Evolutionary conservation across 176 grass and related monocot species (phyloP), one percentile per base, ranked within the genome.

Genomic region (Zoysia pacifica): DNA sequence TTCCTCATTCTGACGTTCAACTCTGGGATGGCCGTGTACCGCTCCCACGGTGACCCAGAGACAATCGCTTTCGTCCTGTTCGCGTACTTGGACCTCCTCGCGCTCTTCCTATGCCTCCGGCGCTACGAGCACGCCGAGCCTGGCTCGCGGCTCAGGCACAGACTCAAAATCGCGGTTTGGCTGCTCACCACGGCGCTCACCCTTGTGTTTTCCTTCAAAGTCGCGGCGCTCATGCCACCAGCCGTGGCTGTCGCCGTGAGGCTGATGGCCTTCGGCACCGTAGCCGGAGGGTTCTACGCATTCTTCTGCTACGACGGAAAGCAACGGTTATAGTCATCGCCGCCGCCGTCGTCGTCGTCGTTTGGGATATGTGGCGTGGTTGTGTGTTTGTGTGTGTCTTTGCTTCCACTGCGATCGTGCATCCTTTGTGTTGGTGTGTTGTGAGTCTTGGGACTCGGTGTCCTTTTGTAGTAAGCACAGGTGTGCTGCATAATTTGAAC

Each of bases 161-260:
- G 71, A 4, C 70, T 83, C 11, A 83, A 74, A 16, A 3, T 36
- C 0, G 70, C 71, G 1, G 71, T 83, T 0, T 83, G 81, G 81
- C 9, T 10, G 5, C 69, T 83, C 16, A 61, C 70, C 11, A 66
- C 81, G 0, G 15, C 52, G 8, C 81, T 75, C 61, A 74, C 59
- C 1, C 2, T 64, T 1, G 3, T 83, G 12, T 83, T 83, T 7
- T 67, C 81, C 0, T 36, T 19, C 3, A 83, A 83, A 48, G 81
- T 74, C 2, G 81, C 70, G 1, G 70, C 45, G 3, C 4, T 67
- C 37, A 74, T 83, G 81, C 81, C 81, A 36, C 10, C 58, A 0
- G 6, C 18, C 0, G 47, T 40, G 10, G 62, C 47, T 6, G 19
- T 72, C 0, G 10, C 43, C 0, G 69, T 73, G 2, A 56, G 71